Base-by-base conservation (phyloP, 768 basidiomycete species). In the Rhizopogon vinicolor region DNA sequence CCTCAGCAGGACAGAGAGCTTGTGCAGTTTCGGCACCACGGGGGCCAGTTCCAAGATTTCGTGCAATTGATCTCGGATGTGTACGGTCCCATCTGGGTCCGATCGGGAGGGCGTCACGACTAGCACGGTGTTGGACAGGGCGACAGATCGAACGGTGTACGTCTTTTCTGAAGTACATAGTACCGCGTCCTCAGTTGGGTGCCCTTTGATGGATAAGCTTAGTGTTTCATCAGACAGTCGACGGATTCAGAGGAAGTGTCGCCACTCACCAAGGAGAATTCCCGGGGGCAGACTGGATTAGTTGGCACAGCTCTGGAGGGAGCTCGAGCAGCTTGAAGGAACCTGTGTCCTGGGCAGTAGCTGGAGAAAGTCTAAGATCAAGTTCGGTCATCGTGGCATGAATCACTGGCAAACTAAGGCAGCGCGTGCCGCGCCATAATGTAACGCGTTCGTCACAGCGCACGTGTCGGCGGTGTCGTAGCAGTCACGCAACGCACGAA, bases 11-110 rank as follows among this genome's bases (percentile, higher is more conserved):
- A 70, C 69, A 1, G 74, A 70, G 18, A 98, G 72, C 58, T 84
- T 82, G 53, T 92, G 82, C 18, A 94, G 66, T 61, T 81, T 87
- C 8, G 96, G 91, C 0, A 95, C 82, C n/a, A 78, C 70, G 0
- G 88, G 88, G 0, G 82, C 77, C 18, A 93, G 75, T 69, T 99
- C 97, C 48, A 98, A 71, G 46, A 98, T 78, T 62, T 97, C 88
- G 61, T 84, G 86, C 33, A 93, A 73, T 61, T 87, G 86, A 60
- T 93, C 91, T 51, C 87, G 82, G 51, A 97, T 86, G 52, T 87
- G 80, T 9, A 91, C 74, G 1, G 73, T 70, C 44, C 80, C 75
- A 18, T 72, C 66, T 2, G 67, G 60, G 43, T 65, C 59, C 3
- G 62, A 60, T 40, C 72, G 65, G 2, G 76, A 72, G 16, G 84